Percentiles rank a stretch among this genome's conserved stretches.
These are phyloP conservation scores for Vicia villosa DNA, from an alignment of 306 rosid genomes.

Conservation along the genomic window DNA sequence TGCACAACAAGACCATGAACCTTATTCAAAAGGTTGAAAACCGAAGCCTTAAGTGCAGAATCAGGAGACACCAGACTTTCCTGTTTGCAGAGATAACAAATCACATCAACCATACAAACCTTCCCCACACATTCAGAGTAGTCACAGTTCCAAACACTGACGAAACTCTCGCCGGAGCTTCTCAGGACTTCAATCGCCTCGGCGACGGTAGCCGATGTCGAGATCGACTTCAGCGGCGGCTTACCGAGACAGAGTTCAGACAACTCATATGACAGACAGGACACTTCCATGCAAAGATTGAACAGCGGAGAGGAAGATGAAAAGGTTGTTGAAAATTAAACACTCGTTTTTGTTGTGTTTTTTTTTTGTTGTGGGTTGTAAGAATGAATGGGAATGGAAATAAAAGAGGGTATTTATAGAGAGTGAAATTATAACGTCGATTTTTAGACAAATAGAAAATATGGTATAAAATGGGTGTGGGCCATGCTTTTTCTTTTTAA, in stretches of 20 bases:
- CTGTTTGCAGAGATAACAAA: slow-evolving; percentile 61
- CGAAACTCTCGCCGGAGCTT: slow-evolving; percentile 60
- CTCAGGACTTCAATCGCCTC: slow-evolving; percentile 70
- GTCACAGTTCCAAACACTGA: slow-evolving; percentile 79
- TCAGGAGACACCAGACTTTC: slow-evolving; percentile 67
- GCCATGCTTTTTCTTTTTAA: not conserved
- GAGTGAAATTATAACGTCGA: not conserved
- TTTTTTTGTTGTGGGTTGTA: not conserved
- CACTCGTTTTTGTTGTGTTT: not conserved
- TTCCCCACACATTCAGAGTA: slow-evolving; percentile 70
- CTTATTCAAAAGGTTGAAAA: slow-evolving; percentile 54
- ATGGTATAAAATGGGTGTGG: not conserved
- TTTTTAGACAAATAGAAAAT: no score
- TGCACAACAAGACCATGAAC: slow-evolving; percentile 56
- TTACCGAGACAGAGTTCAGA: slow-evolving; percentile 98
- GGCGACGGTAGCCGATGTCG: slow-evolving; percentile 65
- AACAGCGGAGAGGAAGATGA: not conserved
- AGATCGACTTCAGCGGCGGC: slow-evolving; percentile 81
- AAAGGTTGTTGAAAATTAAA: not conserved
- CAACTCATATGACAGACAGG: slow-evolving; percentile 68
- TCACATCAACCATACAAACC: slow-evolving; percentile 82
- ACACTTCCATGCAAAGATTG: slow-evolving; percentile 87
- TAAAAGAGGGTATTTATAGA: not conserved
- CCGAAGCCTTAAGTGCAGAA: slow-evolving; percentile 62
- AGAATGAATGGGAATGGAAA: not conserved